phyloP scores from a whole-genome alignment of 2,329 filamentous ascomycete genomes.

The Orbilia quercus region DNA sequence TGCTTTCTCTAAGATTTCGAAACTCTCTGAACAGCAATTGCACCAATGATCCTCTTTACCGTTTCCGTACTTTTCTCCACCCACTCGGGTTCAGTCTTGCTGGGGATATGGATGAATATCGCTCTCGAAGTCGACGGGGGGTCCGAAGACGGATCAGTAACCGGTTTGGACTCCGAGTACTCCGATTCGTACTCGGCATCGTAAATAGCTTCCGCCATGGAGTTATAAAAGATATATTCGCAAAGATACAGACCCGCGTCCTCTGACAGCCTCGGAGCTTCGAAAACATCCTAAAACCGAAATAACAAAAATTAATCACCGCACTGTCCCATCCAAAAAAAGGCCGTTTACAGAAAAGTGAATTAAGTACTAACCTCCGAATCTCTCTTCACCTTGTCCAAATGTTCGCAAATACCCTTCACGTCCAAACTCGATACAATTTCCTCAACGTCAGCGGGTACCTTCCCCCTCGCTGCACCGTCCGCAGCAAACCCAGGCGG shows the following conservation, averaged over 20 bases:
- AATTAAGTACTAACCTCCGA: constrained; percentile 9
- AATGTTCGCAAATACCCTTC: constrained; percentile 29
- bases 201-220: constrained; percentile 40
- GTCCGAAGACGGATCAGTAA: constrained; percentile 20
- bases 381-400: constrained; percentile 28
- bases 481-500: constrained; percentile 26
- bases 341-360: background rate
- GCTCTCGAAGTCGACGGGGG: constrained; percentile 43
- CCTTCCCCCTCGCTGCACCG: constrained; percentile 34
- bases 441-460: constrained; percentile 32
- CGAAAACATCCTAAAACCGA: constrained; percentile 25
- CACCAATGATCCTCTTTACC: constrained; percentile 51
- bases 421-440: constrained; percentile 39
- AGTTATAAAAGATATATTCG: constrained; percentile 51
- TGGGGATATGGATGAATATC: constrained; percentile 49
- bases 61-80: constrained; percentile 37
- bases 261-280: constrained; percentile 16
- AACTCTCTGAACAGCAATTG: constrained; percentile 46
- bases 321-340: background rate
- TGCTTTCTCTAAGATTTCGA: background rate
- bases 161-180: constrained; percentile 36
- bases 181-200: constrained; percentile 41
- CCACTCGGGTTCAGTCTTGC: constrained; percentile 17
- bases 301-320: background rate
- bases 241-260: constrained; percentile 50